Percentiles rank a stretch among this genome's conserved stretches.
Conservation (phyloP, 345 rosid genomes). For the Toxicodendron radicans region DNA sequence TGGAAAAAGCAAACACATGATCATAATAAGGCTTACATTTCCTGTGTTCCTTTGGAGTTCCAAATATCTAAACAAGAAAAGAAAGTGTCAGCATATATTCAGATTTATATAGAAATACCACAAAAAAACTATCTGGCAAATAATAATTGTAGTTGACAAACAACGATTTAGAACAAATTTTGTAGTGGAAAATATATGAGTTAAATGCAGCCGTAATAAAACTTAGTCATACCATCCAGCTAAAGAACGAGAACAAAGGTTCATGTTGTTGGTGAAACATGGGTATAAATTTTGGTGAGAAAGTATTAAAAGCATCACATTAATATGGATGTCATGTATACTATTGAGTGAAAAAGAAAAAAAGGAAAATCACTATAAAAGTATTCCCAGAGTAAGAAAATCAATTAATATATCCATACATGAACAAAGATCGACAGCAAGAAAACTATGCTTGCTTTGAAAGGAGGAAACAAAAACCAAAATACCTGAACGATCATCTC, state of each 20-base stretch:
- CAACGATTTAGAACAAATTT: not conserved
- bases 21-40: conserved; percentile 95
- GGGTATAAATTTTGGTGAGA: not conserved
- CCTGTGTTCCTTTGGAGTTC: conserved; percentile 86
- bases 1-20: conserved; percentile 93
- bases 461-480: conserved; percentile 2
- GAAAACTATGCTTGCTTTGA: not conserved
- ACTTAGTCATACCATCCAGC: not conserved
- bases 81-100: not conserved
- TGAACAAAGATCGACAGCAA: not conserved
- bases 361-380: not conserved
- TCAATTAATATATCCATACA: not conserved
- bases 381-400: not conserved
- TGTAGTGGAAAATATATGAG: not conserved
- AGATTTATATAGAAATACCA: not conserved
- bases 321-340: not conserved
- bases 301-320: not conserved
- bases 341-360: no score
- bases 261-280: not conserved
- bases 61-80: conserved; percentile 55
- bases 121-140: not conserved
- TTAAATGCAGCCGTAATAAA: not conserved
- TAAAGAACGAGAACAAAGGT: not conserved
- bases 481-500: conserved; percentile 80
- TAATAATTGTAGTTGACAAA: not conserved